phyloP scores from a whole-genome alignment of 108 stramenopile species.

The Cyclotella baltica region DNA sequence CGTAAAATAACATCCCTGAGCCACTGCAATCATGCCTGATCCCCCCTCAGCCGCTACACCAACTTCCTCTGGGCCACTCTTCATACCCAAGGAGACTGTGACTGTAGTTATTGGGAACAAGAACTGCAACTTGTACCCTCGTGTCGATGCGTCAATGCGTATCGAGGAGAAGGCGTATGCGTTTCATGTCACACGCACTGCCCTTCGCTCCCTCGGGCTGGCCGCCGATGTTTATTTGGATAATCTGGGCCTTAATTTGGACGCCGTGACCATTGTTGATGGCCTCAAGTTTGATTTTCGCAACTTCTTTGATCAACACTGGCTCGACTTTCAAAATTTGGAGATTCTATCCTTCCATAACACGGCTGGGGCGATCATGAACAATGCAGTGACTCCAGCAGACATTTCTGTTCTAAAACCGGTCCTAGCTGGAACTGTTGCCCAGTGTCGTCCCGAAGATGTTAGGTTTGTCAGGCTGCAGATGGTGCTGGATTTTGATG shows the following conservation, averaged over 20 bases:
- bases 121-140: background rate
- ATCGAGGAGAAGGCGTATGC: background rate
- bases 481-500: background rate
- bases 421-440: background rate
- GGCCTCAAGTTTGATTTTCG: background rate
- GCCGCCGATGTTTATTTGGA: background rate
- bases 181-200: background rate
- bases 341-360: background rate
- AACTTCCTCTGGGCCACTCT: too few relatives aligned
- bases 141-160: background rate
- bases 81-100: too few relatives aligned
- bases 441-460: background rate
- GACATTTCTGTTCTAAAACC: background rate
- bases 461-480: background rate
- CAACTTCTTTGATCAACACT: background rate
- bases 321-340: background rate
- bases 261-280: background rate
- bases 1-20: too few relatives aligned
- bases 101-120: background rate
- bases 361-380: background rate
- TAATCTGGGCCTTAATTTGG: background rate
- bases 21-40: too few relatives aligned
- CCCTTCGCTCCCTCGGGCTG: background rate
- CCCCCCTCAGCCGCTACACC: too few relatives aligned
- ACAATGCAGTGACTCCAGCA: background rate